Evolutionary conservation across 1,139 yeast genomes (phyloP), one percentile per base, ranked within the genome.

Genomic region (Pichia sp.): DNA sequence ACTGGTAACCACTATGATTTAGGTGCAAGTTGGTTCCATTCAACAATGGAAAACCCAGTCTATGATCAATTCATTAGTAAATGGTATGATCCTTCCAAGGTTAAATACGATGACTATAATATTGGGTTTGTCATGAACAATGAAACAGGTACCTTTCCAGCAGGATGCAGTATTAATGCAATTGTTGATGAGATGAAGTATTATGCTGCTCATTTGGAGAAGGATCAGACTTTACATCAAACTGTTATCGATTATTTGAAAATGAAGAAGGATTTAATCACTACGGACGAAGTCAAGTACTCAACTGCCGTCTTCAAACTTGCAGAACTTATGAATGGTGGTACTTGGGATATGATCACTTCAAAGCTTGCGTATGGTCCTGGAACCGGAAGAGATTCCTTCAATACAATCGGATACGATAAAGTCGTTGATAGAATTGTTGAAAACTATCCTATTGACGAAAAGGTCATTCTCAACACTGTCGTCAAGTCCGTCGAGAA

Each of bases 11-110:
- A 12, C 59, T 79, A 79, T 51, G 95, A 85, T 55, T 48, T 83
- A 16, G 95, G 95, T 0, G 94, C 93, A 1, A 72, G 86, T 13
- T 85, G 95, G 95, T 79, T 80, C 52, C 95, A 85, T 53, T 91
- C 83, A 43, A 71, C 84, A 0, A 59, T 80, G 33, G 66, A 68
- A 36, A 84, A 85, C 49, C 68, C 69, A 3, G 63, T 81, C 8
- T 83, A 76, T 47, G 67, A 70, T 41, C 78, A 75, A 24, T 50
- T 63, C 30, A 44, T 48, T 7, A 56, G 46, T 26, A 31, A 41
- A n/a, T 41, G 44, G 44, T 40, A 28, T 3, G 41, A 45, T 22
- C 42, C 47, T 25, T 63, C 66, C 38, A 59, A 48, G 26, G 49
- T 48, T 10, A 48, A 45, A 21, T 36, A 36, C 22, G 55, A 50